These are phyloP conservation scores for Puccinia triticina DNA, from an alignment of 1,284 basidiomycete species.

Conservation along the genomic window DNA sequence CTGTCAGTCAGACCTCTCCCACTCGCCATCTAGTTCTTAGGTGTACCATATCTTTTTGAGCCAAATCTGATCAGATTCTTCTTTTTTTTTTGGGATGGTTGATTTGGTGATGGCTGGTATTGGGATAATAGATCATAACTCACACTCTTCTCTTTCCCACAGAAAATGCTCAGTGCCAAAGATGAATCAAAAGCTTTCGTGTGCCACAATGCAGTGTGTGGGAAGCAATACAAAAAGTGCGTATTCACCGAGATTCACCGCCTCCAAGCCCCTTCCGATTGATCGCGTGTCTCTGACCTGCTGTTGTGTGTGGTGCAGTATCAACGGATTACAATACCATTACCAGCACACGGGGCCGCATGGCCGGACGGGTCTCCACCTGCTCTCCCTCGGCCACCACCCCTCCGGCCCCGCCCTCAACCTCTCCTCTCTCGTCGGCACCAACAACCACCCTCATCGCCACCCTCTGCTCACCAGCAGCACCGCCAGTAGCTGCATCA, in stretches of 20 bases:
- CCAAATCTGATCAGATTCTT: too few species aligned
- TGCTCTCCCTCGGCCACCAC: slow-evolving; percentile 70
- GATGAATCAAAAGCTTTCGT: slow-evolving; percentile 78
- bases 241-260: neutral
- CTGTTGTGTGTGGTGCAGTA: slow-evolving; percentile 27
- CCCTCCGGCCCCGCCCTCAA: neutral
- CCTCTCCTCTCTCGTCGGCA: neutral
- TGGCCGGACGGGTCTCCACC: slow-evolving; percentile 78
- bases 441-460: neutral
- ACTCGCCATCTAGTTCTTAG: too few species aligned
- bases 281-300: neutral
- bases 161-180: slow-evolving; percentile 77
- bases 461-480: neutral
- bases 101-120: too few species aligned
- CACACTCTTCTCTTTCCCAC: too few species aligned
- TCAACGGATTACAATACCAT: slow-evolving; percentile 72
- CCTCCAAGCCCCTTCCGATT: too few species aligned
- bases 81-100: too few species aligned
- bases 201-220: slow-evolving; percentile 84
- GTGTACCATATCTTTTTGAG: too few species aligned
- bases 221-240: slow-evolving; percentile 89
- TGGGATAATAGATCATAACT: too few species aligned
- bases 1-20: too few species aligned
- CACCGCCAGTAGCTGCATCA: too few species aligned
- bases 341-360: slow-evolving; percentile 96